phyloP scores from a whole-genome alignment of 1,139 yeast species.

The Blastobotrys capitulatus region DNA sequence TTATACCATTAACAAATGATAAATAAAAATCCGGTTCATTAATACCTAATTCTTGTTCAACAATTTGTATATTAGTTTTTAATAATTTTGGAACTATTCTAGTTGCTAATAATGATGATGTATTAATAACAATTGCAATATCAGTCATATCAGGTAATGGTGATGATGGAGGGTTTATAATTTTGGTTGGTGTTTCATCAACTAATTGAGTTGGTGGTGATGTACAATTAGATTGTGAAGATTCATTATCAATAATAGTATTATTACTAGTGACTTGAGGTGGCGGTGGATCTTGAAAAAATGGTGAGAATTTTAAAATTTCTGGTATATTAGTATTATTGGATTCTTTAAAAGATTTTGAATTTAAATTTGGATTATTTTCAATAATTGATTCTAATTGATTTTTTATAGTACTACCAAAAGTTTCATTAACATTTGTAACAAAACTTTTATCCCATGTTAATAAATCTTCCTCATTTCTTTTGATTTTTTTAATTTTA shows the following conservation, averaged over 20 bases:
- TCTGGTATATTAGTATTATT: not conserved
- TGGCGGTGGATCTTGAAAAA: not conserved
- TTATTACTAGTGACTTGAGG: too few species aligned
- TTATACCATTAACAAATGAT: not conserved
- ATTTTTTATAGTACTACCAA: not conserved
- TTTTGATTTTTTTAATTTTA: not conserved
- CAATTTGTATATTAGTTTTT: not conserved
- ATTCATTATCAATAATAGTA: too few species aligned
- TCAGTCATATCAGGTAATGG: not conserved
- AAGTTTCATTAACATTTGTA: not conserved
- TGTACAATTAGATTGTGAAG: too few species aligned
- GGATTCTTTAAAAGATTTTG: not conserved
- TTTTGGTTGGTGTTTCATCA: too few species aligned
- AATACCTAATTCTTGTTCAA: slow-evolving; percentile 4
- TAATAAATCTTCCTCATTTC: not conserved
- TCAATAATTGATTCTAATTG: not conserved
- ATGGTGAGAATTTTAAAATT: not conserved
- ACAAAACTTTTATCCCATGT: not conserved
- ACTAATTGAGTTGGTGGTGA: too few species aligned
- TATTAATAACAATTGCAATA: slow-evolving; percentile 1
- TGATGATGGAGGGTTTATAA: too few species aligned
- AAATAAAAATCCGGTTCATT: not conserved
- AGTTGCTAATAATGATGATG: not conserved
- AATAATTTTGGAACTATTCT: not conserved
- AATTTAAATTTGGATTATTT: not conserved